phyloP scores from a whole-genome alignment of 2,329 filamentous ascomycete genomes.

The Hirsutella minnesotensis region DNA sequence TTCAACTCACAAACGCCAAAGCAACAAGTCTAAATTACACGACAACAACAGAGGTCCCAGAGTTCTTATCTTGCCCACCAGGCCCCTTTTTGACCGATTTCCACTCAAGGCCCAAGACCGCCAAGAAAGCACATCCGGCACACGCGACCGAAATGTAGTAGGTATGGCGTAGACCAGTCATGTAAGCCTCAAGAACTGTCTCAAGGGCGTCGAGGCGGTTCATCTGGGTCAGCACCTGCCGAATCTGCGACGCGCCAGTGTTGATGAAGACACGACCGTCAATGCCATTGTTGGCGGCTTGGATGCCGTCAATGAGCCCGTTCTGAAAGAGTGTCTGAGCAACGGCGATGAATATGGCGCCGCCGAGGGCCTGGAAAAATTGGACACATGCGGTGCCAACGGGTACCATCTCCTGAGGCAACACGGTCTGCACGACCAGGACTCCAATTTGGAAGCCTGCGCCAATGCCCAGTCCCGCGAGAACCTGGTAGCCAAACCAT shows the following conservation, averaged over 20 bases:
- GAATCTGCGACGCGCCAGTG: conserved; percentile 39
- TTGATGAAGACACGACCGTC: conserved; percentile 36
- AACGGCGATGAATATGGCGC: conserved; percentile 52
- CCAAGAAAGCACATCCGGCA: conserved; percentile 32
- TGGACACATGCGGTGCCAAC: conserved; percentile 39
- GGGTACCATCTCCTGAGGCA: conserved; percentile 35
- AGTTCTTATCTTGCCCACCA: conserved; percentile 14
- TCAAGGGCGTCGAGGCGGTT: conserved; percentile 27
- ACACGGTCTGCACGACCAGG: conserved; percentile 39
- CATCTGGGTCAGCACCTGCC: conserved; percentile 28
- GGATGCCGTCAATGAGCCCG: conserved; percentile 41
- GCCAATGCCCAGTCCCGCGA: conserved; percentile 43
- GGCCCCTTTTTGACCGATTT: conserved; percentile 38
- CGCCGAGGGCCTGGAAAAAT: conserved; percentile 55
- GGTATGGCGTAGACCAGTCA: conserved; percentile 34
- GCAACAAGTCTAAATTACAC: neutral
- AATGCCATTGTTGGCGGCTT: conserved; percentile 29
- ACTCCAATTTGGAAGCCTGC: conserved; percentile 35
- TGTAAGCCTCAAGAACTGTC: conserved; percentile 35
- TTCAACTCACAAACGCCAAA: neutral
- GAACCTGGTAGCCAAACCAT: conserved; percentile 49
- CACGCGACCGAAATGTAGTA: conserved; percentile 41
- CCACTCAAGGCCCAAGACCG: conserved; percentile 34
- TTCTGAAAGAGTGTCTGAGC: conserved; percentile 59
- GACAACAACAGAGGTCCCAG: conserved; percentile 10